Conservation (phyloP, 805 yeast genomes). For the Ogataea methanolica region DNA sequence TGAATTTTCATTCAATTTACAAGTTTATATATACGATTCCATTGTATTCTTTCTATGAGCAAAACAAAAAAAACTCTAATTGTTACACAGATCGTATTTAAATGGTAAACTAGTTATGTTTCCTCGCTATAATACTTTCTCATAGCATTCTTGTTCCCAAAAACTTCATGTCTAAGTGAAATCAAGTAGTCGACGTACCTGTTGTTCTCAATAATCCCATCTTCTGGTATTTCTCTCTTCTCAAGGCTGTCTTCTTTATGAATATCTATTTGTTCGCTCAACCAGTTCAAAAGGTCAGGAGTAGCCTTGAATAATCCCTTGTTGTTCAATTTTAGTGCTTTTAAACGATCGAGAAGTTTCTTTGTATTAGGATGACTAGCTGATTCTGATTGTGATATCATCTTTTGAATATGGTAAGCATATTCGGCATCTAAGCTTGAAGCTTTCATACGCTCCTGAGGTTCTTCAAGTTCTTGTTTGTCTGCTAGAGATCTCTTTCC, state of each 20-base stretch:
- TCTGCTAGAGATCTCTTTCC: slow-evolving; percentile 7
- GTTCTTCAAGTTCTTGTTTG: slow-evolving; percentile 9
- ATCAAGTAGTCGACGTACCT: slow-evolving; percentile 26
- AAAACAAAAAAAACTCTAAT: too few species aligned
- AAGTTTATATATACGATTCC: background rate
- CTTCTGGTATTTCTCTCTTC: slow-evolving; percentile 22
- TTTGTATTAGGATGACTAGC: slow-evolving; percentile 37
- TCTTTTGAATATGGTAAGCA: slow-evolving; percentile 35
- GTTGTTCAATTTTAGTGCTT: slow-evolving; percentile 27
- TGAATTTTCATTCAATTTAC: too few species aligned
- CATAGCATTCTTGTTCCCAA: slow-evolving; percentile 73
- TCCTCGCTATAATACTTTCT: slow-evolving; percentile 59
- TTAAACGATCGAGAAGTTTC: slow-evolving; percentile 36
- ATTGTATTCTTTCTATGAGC: too few species aligned
- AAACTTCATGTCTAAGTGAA: slow-evolving; percentile 52
- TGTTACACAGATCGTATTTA: background rate
- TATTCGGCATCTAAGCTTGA: slow-evolving; percentile 24
- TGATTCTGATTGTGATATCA: slow-evolving; percentile 24
- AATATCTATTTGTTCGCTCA: slow-evolving; percentile 40
- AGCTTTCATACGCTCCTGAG: slow-evolving; percentile 2
- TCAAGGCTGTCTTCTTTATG: slow-evolving; percentile 4
- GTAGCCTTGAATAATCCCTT: slow-evolving; percentile 30
- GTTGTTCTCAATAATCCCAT: slow-evolving; percentile 10
- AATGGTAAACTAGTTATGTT: slow-evolving; percentile 22
- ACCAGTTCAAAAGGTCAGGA: slow-evolving; percentile 57